Evolutionary conservation across 2,329 filamentous ascomycete species (phyloP).

Genomic region (Aureobasidium vineae): DNA sequence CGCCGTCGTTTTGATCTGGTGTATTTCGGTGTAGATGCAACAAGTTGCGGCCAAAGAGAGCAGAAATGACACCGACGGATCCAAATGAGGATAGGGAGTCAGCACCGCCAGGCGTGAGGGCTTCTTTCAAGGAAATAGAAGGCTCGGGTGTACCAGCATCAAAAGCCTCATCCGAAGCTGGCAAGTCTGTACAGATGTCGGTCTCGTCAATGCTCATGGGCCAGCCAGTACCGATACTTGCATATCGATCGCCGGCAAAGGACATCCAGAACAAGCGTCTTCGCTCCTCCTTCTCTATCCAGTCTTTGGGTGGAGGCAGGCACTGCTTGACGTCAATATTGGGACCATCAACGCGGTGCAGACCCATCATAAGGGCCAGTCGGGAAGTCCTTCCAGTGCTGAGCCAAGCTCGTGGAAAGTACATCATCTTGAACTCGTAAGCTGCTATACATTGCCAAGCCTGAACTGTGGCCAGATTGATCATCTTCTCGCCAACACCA

Average conservation of each 20-base stretch:
- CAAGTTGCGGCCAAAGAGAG: conserved; percentile 85
- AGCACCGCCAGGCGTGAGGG: conserved; percentile 69
- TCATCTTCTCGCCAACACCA: conserved; percentile 84
- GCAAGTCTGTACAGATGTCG: conserved; percentile 84
- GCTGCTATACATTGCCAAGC: conserved; percentile 74
- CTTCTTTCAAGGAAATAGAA: conserved; percentile 67
- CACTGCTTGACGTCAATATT: conserved; percentile 92
- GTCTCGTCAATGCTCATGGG: conserved; percentile 90
- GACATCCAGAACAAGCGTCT: conserved; percentile 93
- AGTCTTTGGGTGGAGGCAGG: conserved; percentile 79
- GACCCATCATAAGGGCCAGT: conserved; percentile 84
- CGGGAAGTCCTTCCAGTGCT: conserved; percentile 80
- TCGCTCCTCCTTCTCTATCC: conserved; percentile 90
- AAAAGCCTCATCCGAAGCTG: conserved; percentile 80
- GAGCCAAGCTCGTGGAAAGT: conserved; percentile 93
- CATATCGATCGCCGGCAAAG: conserved; percentile 87
- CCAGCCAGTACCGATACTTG: conserved; percentile 96
- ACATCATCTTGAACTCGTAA: conserved; percentile 98
- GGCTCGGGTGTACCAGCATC: conserved; percentile 73
- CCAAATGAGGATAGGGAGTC: conserved; percentile 73
- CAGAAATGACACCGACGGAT: conserved; percentile 80
- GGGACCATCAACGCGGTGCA: conserved; percentile 79
- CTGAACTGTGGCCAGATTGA: conserved; percentile 83
- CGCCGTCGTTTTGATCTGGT: conserved; percentile 74
- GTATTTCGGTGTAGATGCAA: conserved; percentile 74